phyloP scores from a whole-genome alignment of 208 protist species.

The Strigomonas galati region DNA sequence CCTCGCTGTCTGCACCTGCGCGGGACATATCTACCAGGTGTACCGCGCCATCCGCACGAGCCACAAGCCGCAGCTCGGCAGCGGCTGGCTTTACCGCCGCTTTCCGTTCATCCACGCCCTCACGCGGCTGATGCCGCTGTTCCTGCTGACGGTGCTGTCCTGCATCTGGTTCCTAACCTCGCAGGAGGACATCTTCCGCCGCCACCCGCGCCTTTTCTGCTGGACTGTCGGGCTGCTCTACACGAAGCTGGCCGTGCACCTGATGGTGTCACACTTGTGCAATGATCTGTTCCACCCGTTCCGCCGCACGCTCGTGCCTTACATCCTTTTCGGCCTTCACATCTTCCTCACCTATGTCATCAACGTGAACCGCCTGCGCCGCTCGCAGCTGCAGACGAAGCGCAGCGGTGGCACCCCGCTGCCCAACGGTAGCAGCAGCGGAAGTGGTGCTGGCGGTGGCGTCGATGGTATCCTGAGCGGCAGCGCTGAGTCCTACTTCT shows the following conservation, averaged over 20 bases:
- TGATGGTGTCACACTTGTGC: conserved; percentile 84
- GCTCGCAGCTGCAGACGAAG: conserved; percentile 3
- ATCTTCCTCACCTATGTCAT: conserved; percentile 47
- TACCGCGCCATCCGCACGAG: conserved; percentile 38
- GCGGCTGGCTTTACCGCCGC: conserved; percentile 2
- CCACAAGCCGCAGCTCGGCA: conserved; percentile 13
- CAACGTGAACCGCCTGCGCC: conserved; percentile 25
- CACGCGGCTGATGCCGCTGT: conserved; percentile 46
- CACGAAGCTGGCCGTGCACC: conserved; percentile 71
- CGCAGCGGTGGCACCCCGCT: background rate
- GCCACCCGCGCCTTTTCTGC: conserved; percentile 73
- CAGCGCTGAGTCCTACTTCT: conserved; percentile 7
- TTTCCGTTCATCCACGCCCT: conserved; percentile 63
- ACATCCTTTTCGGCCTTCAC: conserved; percentile 56
- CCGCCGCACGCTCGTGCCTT: conserved; percentile 64
- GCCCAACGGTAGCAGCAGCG: background rate
- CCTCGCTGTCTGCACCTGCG: conserved; percentile 33
- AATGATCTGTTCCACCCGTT: conserved; percentile 40
- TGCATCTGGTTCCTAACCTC: conserved; percentile 62
- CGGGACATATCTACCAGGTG: conserved; percentile 67
- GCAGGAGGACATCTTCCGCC: conserved; percentile 66
- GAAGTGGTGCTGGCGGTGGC: background rate
- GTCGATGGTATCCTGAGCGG: background rate
- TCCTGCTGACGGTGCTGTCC: conserved; percentile 49
- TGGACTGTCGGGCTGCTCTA: conserved; percentile 82